Evolutionary conservation across 2,329 filamentous ascomycete genomes (phyloP), one percentile per base, ranked within the genome.

Genomic region (Colletotrichum sp.): DNA sequence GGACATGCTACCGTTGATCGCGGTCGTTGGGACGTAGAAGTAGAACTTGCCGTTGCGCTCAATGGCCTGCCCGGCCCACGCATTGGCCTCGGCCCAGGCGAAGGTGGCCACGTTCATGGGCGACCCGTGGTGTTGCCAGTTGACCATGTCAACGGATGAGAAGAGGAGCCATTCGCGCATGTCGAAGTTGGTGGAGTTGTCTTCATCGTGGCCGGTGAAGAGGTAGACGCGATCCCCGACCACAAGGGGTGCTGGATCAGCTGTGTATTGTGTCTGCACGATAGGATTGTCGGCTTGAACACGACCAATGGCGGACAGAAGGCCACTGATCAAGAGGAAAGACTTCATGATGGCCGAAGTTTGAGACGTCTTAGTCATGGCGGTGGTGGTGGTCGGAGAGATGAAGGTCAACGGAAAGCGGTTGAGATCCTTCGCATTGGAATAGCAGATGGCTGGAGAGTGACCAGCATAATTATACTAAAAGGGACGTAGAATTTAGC

Each of bases 151-250:
- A 5, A 77, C 72, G 2, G 82, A 79, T 15, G 83, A 84, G 76
- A 80, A 84, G 26, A 84, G 79, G 4, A 77, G 82, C 83, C 83
- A 85, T 73, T 84, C 80, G 9, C 77, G 78, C 82, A 84, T 84
- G 72, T 76, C 75, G 77, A 78, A 83, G 21, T 62, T 81, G 9
- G 79, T 72, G 16, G 68, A 66, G 57, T 78, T 80, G 68, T 80
- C 78, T 63, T 83, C 80, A 57, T 84, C 82, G 66, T 84, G 83
- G 72, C 81, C 80, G 18, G 81, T 83, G 68, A 83, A 83, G 49
- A 83, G 70, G 68, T 82, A 83, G 21, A 83, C 62, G 7, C 79
- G 78, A 72, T 79, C 78, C 44, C 83, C 78, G 63, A 81, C 78
- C 2, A 84, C 77, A 15, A 83, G 49, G 3, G 82, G 82, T 26